Evolutionary conservation across 441 rosid genomes (phyloP).

Genomic region (Rhodomyrtus psidioides): DNA sequence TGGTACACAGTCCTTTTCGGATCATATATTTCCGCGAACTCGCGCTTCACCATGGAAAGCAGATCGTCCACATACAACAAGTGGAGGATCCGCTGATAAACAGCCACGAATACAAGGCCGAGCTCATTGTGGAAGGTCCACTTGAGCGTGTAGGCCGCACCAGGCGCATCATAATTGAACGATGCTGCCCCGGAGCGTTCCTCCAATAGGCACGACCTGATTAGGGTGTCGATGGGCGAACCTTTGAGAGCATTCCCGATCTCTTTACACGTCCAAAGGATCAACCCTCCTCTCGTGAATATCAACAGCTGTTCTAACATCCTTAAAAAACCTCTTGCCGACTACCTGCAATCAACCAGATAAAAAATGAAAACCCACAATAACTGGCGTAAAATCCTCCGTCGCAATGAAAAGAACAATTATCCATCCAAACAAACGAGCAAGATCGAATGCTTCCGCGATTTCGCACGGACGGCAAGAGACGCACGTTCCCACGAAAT

Average conservation of each 20-base stretch:
- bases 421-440: background rate
- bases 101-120: slow-evolving; percentile 90
- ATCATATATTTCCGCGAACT: slow-evolving; percentile 72
- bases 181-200: slow-evolving; percentile 85
- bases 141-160: slow-evolving; percentile 84
- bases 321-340: slow-evolving; percentile 5
- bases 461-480: background rate
- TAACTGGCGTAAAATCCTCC: background rate
- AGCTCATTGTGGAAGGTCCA: slow-evolving; percentile 97
- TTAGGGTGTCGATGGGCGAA: slow-evolving; percentile 89
- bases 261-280: slow-evolving; percentile 98
- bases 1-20: slow-evolving; percentile 45
- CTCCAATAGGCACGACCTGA: slow-evolving; percentile 88
- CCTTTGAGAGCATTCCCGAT: slow-evolving; percentile 87
- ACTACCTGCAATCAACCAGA: slow-evolving; percentile 18
- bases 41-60: slow-evolving; percentile 66
- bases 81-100: slow-evolving; percentile 87
- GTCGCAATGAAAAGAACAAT: too few species aligned
- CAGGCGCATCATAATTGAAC: slow-evolving; percentile 65
- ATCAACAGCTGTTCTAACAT: slow-evolving; percentile 95
- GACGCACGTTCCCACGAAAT: background rate
- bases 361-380: too few species aligned
- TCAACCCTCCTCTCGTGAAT: slow-evolving; percentile 90
- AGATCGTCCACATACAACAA: slow-evolving; percentile 84
- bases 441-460: background rate